phyloP scores from a whole-genome alignment of 1,139 yeast species.

The Hyphopichia burtonii region DNA sequence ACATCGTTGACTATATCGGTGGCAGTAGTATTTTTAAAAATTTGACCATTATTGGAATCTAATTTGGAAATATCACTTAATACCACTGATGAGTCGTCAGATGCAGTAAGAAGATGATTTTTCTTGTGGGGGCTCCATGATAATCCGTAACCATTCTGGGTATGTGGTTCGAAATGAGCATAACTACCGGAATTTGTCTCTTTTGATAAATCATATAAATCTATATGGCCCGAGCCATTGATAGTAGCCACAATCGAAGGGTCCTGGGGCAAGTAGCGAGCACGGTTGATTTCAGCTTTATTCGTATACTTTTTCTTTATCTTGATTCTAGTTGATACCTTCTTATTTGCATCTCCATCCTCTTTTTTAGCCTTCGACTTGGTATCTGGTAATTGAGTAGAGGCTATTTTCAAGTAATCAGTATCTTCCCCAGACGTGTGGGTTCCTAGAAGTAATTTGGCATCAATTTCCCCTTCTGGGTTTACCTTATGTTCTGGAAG shows the following conservation, averaged over 20 bases:
- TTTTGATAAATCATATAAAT: conserved; percentile 52
- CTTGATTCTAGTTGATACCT: conserved; percentile 52
- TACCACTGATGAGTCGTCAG: conserved; percentile 65
- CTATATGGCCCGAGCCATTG: conserved; percentile 72
- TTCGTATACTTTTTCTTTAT: conserved; percentile 57
- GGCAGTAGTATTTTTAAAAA: conserved; percentile 37
- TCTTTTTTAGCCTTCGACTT: conserved; percentile 10
- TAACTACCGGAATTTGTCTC: conserved; percentile 22
- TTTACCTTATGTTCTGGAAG: conserved; percentile 46
- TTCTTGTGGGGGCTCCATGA: conserved; percentile 54
- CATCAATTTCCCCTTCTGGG: conserved; percentile 37
- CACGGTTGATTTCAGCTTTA: conserved; percentile 70
- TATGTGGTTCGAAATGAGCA: conserved; percentile 51
- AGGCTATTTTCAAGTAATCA: conserved; percentile 75
- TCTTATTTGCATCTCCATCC: conserved; percentile 10
- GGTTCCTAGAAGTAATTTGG: conserved; percentile 70
- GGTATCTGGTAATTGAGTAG: conserved; percentile 61
- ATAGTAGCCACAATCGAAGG: conserved; percentile 71
- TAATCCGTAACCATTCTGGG: conserved; percentile 70
- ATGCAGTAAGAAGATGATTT: conserved; percentile 55
- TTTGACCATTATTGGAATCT: conserved; percentile 11
- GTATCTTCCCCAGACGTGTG: conserved; percentile 81
- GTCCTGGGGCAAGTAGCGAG: conserved; percentile 78
- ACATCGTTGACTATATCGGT: conserved; percentile 69
- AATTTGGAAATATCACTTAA: conserved; percentile 47